These are phyloP conservation scores for Guyanaporus albipodus DNA, from an alignment of 768 basidiomycete species.

Conservation along the genomic window DNA sequence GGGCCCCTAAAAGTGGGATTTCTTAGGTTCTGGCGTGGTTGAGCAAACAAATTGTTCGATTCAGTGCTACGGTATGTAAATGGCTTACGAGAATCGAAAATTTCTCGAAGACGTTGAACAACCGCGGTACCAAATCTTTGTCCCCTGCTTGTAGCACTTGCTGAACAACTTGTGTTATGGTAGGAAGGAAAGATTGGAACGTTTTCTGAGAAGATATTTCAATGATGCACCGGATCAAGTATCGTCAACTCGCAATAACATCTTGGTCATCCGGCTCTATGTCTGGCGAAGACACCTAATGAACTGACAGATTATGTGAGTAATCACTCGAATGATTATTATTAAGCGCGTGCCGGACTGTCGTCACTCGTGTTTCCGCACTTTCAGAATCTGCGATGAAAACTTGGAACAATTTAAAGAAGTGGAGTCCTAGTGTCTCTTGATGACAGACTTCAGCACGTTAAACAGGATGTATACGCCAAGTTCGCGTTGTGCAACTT, in stretches of 20 bases:
- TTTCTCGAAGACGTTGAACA: conserved; percentile 95
- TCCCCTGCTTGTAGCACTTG: conserved; percentile 77
- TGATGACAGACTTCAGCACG: conserved; percentile 87
- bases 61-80: conserved; percentile 1
- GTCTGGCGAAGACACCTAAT: conserved; percentile 87
- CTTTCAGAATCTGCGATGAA: conserved; percentile 82
- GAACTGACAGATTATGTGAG: conserved; percentile 43
- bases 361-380: conserved; percentile 84
- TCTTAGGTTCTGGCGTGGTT: conserved; percentile 55
- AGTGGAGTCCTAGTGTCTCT: conserved; percentile 80
- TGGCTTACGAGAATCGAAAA: conserved; percentile 79
- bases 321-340: background rate
- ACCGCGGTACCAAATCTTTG: conserved; percentile 76
- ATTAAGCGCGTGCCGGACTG: conserved; percentile 56
- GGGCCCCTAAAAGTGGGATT: conserved; percentile 86
- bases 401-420: conserved; percentile 76
- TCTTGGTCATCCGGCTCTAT: conserved; percentile 83
- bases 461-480: conserved; percentile 87
- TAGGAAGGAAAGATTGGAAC: conserved; percentile 83
- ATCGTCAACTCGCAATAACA: conserved; percentile 61
- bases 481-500: conserved; percentile 82
- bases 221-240: background rate
- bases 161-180: conserved; percentile 85
- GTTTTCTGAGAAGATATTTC: conserved; percentile 51
- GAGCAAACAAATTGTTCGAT: no score